Evolutionary conservation across 495 filamentous ascomycete genomes (phyloP).

Genomic region (Tuber brumale): DNA sequence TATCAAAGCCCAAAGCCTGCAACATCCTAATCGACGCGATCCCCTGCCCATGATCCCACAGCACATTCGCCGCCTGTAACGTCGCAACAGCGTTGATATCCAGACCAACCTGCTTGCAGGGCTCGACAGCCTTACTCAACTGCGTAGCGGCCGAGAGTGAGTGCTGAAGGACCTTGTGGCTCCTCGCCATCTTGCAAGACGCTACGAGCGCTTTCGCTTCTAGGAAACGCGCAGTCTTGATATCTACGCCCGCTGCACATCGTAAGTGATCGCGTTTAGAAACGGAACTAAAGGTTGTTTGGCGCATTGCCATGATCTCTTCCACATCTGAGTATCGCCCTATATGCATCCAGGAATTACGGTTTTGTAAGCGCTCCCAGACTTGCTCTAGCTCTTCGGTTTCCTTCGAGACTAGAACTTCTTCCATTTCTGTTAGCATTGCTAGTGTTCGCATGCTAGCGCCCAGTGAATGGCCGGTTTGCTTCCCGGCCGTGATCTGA

Average conservation of each 20-base stretch:
- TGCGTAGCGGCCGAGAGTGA: conserved; percentile 76
- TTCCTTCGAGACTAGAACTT: conserved; percentile 58
- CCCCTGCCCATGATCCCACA: conserved; percentile 94
- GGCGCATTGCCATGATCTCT: conserved; percentile 71
- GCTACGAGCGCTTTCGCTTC: conserved; percentile 68
- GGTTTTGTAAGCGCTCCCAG: conserved; percentile 56
- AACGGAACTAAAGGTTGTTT: conserved; percentile 74
- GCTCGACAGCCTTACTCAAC: conserved; percentile 62
- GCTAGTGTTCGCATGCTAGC: conserved; percentile 65
- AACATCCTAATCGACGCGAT: conserved; percentile 85
- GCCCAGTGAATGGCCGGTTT: conserved; percentile 56
- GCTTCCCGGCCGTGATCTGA: conserved; percentile 51
- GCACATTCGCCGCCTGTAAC: conserved; percentile 74
- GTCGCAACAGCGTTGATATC: conserved; percentile 65
- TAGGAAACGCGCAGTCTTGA: conserved; percentile 58
- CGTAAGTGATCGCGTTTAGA: conserved; percentile 60
- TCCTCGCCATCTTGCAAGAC: conserved; percentile 66
- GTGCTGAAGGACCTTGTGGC: conserved; percentile 74
- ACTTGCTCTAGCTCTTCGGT: conserved; percentile 56
- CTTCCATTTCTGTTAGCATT: conserved; percentile 71
- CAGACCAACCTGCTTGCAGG: conserved; percentile 62
- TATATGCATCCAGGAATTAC: conserved; percentile 70
- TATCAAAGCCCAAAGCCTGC: conserved; percentile 58
- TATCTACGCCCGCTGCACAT: conserved; percentile 51
- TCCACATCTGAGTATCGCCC: conserved; percentile 75